Evolutionary conservation across 768 basidiomycete genomes (phyloP).

Genomic region (Termitomyces sp.): DNA sequence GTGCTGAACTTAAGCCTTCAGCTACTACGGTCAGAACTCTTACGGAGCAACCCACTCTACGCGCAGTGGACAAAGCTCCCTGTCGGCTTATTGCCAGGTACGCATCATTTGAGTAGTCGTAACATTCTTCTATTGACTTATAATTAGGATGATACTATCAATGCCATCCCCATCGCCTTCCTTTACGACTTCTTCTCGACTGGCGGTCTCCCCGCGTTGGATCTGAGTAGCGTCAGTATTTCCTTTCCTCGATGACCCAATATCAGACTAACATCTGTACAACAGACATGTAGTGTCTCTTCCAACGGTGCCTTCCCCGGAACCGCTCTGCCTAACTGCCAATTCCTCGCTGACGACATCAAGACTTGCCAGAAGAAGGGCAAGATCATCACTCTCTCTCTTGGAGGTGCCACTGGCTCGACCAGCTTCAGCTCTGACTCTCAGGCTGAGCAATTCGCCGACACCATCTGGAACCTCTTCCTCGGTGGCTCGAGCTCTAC

Average conservation of each 20-base stretch:
- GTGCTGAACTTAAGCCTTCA: not conserved
- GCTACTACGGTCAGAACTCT: conserved; percentile 58
- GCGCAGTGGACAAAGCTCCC: conserved; percentile 37
- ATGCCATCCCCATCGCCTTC: conserved; percentile 63
- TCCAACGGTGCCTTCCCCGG: conserved; percentile 48
- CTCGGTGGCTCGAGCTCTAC: conserved; percentile 57
- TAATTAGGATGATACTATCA: conserved; percentile 50
- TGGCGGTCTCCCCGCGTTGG: conserved; percentile 56
- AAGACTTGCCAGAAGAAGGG: conserved; percentile 56
- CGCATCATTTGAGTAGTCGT: not conserved
- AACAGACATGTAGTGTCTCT: conserved; percentile 48
- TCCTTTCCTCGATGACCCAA: not conserved
- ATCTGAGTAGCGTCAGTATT: conserved; percentile 53
- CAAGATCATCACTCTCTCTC: conserved; percentile 47
- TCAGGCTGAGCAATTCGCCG: conserved; percentile 51
- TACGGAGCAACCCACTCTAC: conserved; percentile 49
- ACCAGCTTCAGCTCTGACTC: conserved; percentile 49
- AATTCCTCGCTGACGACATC: conserved; percentile 54
- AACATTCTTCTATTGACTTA: not conserved
- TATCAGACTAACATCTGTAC: not conserved
- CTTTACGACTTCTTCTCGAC: conserved; percentile 57
- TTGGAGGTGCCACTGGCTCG: conserved; percentile 54
- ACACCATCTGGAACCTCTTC: conserved; percentile 67
- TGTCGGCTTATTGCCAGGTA: conserved; percentile 55
- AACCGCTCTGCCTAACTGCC: conserved; percentile 57